Evolutionary conservation across 2,329 filamentous ascomycete species (phyloP), one percentile per base, ranked within the genome.

Genomic region (Penicillium expansum): DNA sequence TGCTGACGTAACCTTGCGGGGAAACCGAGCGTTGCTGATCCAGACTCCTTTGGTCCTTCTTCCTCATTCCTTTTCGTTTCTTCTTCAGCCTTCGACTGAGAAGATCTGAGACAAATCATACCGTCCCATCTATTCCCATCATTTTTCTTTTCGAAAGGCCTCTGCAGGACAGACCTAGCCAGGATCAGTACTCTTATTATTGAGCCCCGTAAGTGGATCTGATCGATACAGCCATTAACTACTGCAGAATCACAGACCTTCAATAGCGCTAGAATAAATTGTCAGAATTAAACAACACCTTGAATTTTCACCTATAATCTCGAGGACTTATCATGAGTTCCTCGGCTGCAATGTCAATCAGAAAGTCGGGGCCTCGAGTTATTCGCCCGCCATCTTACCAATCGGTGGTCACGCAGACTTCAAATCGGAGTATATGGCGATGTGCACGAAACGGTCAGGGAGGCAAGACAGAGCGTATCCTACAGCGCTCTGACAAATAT

Each of bases 301-400:
- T 20, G 24, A n/a, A 11, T 11, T 27, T 27, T 30, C 1, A 20
- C 14, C 29, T 32, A 42, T 9, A n/a, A 41, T 9, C 18, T 18
- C 7, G 9, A 33, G 16, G 9, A 52, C 27, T 14, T 18, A 58
- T 14, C 55, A 66, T 66, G 61, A 61, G 56, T 51, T 62, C 53
- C 43, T 59, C 59, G 4, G 44, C 54, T n/a, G 48, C 54, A 37
- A 42, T 58, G 4, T 55, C 60, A 38, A 50, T 53, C 32, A 44
- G 59, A 30, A 41, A 42, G 20, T 27, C 51, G 16, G 43, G 32
- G 24, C 29, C 51, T 41, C 54, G 57, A 24, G 51, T 48, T 20
- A 50, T 45, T 39, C 52, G 56, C 29, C 56, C 62, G 8, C 42
- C 43, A 29, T 37, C 62, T 2, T 59, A 59, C 9, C 59, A 53